Conservation (phyloP, 345 rosid species). For the Camelina hispida region DNA sequence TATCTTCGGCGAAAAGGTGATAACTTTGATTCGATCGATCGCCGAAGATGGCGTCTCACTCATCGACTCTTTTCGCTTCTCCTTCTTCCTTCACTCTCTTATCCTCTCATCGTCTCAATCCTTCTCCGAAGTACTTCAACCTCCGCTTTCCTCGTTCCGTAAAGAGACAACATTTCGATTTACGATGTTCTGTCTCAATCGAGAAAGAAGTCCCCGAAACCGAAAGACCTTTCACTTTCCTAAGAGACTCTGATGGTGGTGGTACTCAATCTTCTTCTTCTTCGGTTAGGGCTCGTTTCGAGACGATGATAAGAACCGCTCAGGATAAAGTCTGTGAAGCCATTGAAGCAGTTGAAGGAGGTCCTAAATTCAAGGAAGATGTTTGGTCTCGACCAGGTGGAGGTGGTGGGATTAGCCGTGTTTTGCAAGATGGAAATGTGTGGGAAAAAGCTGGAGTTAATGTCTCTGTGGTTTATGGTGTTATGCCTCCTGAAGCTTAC, state of each 20-base stretch:
- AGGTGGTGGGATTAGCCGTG: conserved; percentile 94
- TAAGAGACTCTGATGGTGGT: conserved; percentile 58
- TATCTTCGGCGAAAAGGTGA: neutral
- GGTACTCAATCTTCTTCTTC: conserved; percentile 38
- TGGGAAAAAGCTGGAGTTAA: conserved; percentile 98
- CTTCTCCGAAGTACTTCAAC: conserved; percentile 20
- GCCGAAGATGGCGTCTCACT: conserved; percentile 29
- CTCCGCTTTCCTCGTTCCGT: conserved; percentile 17
- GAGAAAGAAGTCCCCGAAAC: conserved; percentile 65
- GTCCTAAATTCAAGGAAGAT: conserved; percentile 84
- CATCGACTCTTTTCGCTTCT: conserved; percentile 23
- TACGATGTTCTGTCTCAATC: conserved; percentile 58
- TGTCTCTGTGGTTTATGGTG: conserved; percentile 87
- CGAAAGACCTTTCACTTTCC: conserved; percentile 77
- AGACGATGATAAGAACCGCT: conserved; percentile 77
- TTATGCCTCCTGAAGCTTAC: conserved; percentile 98
- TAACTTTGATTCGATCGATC: conserved; percentile 2
- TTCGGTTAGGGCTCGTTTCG: conserved; percentile 72
- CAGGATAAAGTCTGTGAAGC: conserved; percentile 80
- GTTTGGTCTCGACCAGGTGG: conserved; percentile 98
- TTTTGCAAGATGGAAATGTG: conserved; percentile 86
- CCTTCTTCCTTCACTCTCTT: conserved; percentile 16
- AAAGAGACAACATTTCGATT: neutral
- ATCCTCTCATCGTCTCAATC: conserved; percentile 25
- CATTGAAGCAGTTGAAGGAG: conserved; percentile 63